Percentiles rank a stretch among this genome's conserved stretches.
phyloP scores from a whole-genome alignment of 2,329 filamentous ascomycete genomes.

The Whalleya microplaca region DNA sequence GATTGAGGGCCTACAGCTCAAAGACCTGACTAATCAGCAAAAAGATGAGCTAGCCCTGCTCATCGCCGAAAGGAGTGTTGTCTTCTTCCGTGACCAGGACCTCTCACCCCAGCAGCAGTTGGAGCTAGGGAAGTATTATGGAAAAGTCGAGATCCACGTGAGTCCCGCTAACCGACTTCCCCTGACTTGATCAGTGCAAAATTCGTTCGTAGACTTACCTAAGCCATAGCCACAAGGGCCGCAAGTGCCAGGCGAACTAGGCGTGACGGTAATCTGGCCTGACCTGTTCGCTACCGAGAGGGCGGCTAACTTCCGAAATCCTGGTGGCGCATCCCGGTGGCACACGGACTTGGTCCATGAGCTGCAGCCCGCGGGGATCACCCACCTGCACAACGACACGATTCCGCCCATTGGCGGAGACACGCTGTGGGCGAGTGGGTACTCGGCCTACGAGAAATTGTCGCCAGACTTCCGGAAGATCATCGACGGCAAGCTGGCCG shows the following conservation, averaged over 20 bases:
- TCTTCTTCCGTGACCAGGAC: conserved; percentile 69
- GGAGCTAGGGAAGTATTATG: conserved; percentile 64
- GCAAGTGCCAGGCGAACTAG: conserved; percentile 68
- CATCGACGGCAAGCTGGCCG: conserved; percentile 67
- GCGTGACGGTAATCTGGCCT: conserved; percentile 72
- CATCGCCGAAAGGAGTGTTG: conserved; percentile 66
- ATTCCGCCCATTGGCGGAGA: conserved; percentile 69
- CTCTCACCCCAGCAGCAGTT: conserved; percentile 65
- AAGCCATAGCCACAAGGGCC: conserved; percentile 65
- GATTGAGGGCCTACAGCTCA: conserved; percentile 65
- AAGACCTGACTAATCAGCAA: conserved; percentile 62
- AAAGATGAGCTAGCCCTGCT: conserved; percentile 65
- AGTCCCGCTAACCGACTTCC: conserved; percentile 29
- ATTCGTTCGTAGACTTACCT: conserved; percentile 1
- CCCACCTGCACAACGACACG: conserved; percentile 71
- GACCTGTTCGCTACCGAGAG: conserved; percentile 66
- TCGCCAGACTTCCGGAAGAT: conserved; percentile 71
- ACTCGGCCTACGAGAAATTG: conserved; percentile 73
- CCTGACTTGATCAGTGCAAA: neutral
- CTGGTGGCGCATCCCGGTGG: conserved; percentile 70
- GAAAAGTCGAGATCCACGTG: conserved; percentile 71
- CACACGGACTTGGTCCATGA: conserved; percentile 75
- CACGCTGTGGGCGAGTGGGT: conserved; percentile 73
- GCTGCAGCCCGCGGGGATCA: conserved; percentile 70
- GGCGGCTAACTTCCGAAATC: conserved; percentile 64